Evolutionary conservation across 768 basidiomycete species (phyloP), one percentile per base, ranked within the genome.

Genomic region (Termitomyces sp.): DNA sequence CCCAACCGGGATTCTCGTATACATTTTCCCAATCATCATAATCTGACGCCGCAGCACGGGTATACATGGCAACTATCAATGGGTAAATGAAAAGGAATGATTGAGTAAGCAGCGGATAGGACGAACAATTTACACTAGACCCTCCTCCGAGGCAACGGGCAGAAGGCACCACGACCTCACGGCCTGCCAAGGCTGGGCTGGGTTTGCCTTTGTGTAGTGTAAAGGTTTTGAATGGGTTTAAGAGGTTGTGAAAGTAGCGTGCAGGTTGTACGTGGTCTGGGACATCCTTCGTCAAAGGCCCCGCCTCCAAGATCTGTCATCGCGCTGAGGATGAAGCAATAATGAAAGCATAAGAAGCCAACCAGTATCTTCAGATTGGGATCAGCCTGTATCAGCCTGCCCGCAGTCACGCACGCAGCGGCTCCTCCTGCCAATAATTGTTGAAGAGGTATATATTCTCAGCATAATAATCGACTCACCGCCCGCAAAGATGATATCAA

Each of bases 111-210:
- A 33, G 18, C 15, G 30, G 22, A 20, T 27, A 33, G 37, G 31
- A 56, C 78, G 53, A 49, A 85, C 85, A 83, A 62, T 87, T 88
- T 18, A 88, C 77, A 54, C 74, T 72, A 0, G 85, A 86, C 0
- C 86, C 86, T 6, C 87, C 87, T 4, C 87, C 87, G 6, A 89
- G 64, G 44, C 77, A 79, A 54, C 80, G 75, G 0, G 81, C 86
- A 30, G 72, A 66, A 0, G 76, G 74, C 5, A 84, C 74, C 39
- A 81, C 49, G 4, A 72, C 64, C 5, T 71, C 63, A 4, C 87
- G 83, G 5, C 78, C 81, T 16, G 66, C 74, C 33, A 76, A 55
- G 6, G 73, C 69, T 39, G 78, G 69, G 56, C 76, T 80, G 0
- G 73, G 70, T 61, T 78, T 79, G 6, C 77, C 74, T 24, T 70